These are phyloP conservation scores for Starmerella sp. DNA, from an alignment of 805 yeast species.

Conservation along the genomic window DNA sequence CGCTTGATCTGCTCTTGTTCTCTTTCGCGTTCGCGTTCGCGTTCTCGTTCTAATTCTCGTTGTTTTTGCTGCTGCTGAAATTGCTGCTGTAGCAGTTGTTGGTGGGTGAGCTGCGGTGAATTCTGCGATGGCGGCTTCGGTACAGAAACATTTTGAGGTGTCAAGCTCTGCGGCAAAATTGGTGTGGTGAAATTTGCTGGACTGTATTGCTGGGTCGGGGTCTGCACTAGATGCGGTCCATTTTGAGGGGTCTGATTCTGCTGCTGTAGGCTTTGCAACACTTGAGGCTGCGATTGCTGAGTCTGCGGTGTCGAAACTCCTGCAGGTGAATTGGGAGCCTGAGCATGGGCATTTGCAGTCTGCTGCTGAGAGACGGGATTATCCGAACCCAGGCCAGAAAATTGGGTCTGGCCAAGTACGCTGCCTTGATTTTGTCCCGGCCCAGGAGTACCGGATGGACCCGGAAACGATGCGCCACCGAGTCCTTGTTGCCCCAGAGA, in stretches of 20 bases:
- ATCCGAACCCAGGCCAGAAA: no score
- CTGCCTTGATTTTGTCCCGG: background rate
- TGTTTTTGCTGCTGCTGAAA: no score
- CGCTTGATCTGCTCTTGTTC: background rate
- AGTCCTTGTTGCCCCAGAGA: background rate
- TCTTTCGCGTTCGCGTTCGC: no score
- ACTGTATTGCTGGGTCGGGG: no score
- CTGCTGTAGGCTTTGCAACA: background rate
- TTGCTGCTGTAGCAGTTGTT: background rate
- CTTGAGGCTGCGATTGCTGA: background rate
- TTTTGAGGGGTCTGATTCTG: background rate
- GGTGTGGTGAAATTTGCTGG: no score
- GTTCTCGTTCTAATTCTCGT: no score
- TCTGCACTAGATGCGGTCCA: background rate
- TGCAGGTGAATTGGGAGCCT: background rate
- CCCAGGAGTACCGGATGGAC: background rate
- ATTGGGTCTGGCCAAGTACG: no score
- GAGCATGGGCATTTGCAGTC: background rate
- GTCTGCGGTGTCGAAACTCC: background rate
- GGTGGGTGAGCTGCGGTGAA: background rate
- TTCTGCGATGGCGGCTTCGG: background rate
- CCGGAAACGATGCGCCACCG: background rate
- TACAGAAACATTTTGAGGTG: background rate
- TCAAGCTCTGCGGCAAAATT: no score
- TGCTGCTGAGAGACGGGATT: no score